Evolutionary conservation across 768 basidiomycete genomes (phyloP), one percentile per base, ranked within the genome.

Genomic region (Guyanaporus albipodus): DNA sequence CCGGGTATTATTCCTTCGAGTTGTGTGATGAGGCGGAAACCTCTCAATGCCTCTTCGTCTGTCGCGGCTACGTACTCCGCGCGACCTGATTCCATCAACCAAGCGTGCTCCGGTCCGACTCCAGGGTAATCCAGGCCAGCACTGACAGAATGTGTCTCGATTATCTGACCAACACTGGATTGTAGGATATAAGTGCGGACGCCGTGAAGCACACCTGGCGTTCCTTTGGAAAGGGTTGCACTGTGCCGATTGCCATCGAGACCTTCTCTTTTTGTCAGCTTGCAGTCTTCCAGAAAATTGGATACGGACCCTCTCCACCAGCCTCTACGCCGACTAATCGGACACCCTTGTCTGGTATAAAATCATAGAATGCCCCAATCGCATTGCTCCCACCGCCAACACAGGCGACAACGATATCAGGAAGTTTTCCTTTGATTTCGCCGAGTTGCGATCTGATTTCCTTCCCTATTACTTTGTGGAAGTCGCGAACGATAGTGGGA

Each of bases 371-470:
- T 10, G 94, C 85, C 23, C 94, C 96, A 54, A 99, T 99, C 14
- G 96, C 92, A 64, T 99, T 98, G 64, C 86, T 90, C 10, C 96
- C 96, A 38, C 96, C 96, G 22, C 96, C 96, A 34, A 98, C 96
- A 66, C 96, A 99, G 21, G 96, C 96, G 6, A 98, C 87, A 35
- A 99, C 81, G 4, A 80, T 89, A 55, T 98, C 93, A 8, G 95
- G 96, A 4, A 98, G 80, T 67, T 94, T 96, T 18, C 89, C 87
- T 36, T 74, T 76, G 35, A 67, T 70, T 42, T 79, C 83, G 42
- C 78, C 67, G 52, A 98, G 65, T 67, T 98, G 96, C 15, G 70
- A 70, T 69, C 92, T 98, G 71, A 98, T 96, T 70, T 99, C 96
- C 62, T 85, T 73, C 3, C 95, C 87, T 55, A 99, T 99, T 29